Percentiles rank a stretch among this genome's conserved stretches.
phyloP scores from a whole-genome alignment of 2,329 filamentous ascomycete species.

The Alternaria solani region DNA sequence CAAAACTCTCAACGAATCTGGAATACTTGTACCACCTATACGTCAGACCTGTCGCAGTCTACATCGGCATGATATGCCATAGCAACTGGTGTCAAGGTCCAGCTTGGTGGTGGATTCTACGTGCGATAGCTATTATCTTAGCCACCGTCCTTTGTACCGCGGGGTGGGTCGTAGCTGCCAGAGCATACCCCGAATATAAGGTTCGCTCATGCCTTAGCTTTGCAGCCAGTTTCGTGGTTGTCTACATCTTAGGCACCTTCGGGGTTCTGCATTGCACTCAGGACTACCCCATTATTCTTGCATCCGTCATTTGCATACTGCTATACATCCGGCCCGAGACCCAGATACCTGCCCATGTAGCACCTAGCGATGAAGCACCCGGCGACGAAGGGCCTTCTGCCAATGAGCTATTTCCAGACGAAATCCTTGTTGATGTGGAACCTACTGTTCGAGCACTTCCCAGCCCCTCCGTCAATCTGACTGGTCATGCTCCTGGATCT shows the following conservation, averaged over 20 bases:
- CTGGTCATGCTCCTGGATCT: neutral
- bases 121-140: neutral
- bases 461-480: neutral
- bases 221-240: neutral
- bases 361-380: neutral
- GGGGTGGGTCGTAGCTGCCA: neutral
- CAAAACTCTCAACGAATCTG: neutral
- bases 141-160: neutral
- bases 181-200: neutral
- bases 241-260: neutral
- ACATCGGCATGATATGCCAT: neutral
- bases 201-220: neutral
- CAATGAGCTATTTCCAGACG: neutral
- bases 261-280: neutral
- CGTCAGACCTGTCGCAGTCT: neutral
- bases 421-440: neutral
- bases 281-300: neutral
- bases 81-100: neutral
- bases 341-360: neutral
- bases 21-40: neutral
- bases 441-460: neutral
- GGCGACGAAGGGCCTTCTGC: neutral
- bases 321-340: neutral
- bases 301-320: neutral
- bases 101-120: constrained; percentile 2